These are phyloP conservation scores for Xylaria curta DNA, from an alignment of 495 filamentous ascomycete genomes.

Conservation along the genomic window DNA sequence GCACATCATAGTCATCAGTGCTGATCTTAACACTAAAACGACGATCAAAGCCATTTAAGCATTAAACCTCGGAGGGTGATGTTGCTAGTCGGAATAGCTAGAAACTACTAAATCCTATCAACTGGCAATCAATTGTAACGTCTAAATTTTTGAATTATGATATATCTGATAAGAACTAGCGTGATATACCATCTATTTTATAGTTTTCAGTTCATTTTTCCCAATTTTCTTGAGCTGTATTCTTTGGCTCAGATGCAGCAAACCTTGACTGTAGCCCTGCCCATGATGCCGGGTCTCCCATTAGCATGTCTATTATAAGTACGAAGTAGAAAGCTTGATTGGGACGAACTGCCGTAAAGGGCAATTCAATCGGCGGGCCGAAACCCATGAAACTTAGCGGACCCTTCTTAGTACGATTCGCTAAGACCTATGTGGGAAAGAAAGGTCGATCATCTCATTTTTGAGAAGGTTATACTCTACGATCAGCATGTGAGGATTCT, in stretches of 20 bases:
- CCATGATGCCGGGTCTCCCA: background rate
- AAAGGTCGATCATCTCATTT: background rate
- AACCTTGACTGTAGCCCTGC: background rate
- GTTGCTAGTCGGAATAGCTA: too few species aligned
- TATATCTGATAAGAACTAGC: too few species aligned
- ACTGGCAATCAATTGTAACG: too few species aligned
- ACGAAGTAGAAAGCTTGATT: conserved; percentile 10
- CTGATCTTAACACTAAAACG: background rate
- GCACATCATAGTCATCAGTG: background rate
- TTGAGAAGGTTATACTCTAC: background rate
- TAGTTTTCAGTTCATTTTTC: too few species aligned
- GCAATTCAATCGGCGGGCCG: background rate
- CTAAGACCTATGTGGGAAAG: background rate
- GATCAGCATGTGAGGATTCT: background rate
- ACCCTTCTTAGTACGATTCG: background rate
- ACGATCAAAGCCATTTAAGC: background rate
- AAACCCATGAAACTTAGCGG: background rate
- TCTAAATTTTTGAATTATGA: too few species aligned
- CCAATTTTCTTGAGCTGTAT: too few species aligned
- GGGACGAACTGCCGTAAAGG: background rate
- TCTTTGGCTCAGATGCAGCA: background rate
- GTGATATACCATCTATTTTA: too few species aligned
- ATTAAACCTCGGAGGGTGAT: background rate
- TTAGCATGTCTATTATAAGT: background rate
- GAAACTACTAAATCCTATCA: too few species aligned